phyloP scores from a whole-genome alignment of 805 yeast genomes.

The Yarrowia sp. region DNA sequence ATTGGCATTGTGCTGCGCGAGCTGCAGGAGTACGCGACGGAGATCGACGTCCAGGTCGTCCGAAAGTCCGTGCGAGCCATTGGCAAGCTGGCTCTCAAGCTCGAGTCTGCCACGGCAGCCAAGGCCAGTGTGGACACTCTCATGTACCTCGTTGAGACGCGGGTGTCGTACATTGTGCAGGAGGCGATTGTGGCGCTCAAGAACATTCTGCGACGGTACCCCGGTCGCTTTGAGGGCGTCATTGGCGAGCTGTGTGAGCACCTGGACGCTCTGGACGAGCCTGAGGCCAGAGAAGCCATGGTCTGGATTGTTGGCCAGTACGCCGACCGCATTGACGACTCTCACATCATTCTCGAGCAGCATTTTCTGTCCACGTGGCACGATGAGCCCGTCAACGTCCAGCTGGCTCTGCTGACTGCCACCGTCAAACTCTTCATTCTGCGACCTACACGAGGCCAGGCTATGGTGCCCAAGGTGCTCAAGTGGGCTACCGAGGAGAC shows the following conservation, averaged over 20 bases:
- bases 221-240: slow-evolving; percentile 51
- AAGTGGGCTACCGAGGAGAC: slow-evolving; percentile 69
- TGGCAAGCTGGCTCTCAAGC: slow-evolving; percentile 81
- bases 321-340: slow-evolving; percentile 48
- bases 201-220: slow-evolving; percentile 74
- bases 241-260: slow-evolving; percentile 45
- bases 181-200: slow-evolving; percentile 75
- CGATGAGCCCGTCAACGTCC: slow-evolving; percentile 72
- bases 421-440: slow-evolving; percentile 64
- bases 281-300: slow-evolving; percentile 74
- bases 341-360: slow-evolving; percentile 45
- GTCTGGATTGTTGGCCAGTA: slow-evolving; percentile 84
- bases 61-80: slow-evolving; percentile 84
- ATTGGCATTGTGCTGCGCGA: slow-evolving; percentile 65
- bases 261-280: slow-evolving; percentile 60
- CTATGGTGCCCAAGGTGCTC: slow-evolving; percentile 56
- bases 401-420: slow-evolving; percentile 70
- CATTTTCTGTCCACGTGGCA: slow-evolving; percentile 46
- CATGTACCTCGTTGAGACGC: slow-evolving; percentile 57
- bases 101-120: slow-evolving; percentile 54
- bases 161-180: slow-evolving; percentile 71
- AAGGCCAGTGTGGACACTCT: slow-evolving; percentile 60
- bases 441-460: slow-evolving; percentile 54
- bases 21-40: slow-evolving; percentile 81
- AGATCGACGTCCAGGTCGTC: slow-evolving; percentile 81